phyloP scores from a whole-genome alignment of 768 basidiomycete species.

The Cystofilobasidium ferigula region DNA sequence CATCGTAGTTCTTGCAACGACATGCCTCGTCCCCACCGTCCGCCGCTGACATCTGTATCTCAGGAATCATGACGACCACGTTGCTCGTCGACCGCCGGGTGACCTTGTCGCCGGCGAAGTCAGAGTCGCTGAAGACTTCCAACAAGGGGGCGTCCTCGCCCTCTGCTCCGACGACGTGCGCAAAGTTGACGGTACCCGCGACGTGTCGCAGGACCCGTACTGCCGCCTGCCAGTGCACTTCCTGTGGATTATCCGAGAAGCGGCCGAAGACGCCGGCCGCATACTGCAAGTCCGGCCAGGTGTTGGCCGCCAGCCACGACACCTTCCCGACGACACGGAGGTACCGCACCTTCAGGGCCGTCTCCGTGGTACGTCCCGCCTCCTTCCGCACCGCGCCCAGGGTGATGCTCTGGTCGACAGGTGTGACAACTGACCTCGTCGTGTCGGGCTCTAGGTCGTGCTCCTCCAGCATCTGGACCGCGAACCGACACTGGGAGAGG shows the following conservation, averaged over 20 bases:
- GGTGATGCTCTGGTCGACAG: conserved; percentile 3
- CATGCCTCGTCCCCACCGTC: no score
- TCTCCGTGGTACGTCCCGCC: no score
- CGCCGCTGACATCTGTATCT: no score
- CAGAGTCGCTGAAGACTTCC: conserved; percentile 7
- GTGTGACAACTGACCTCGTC: neutral
- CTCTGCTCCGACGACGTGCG: neutral
- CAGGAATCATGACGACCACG: neutral
- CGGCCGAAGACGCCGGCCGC: conserved; percentile 8
- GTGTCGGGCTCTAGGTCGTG: no score
- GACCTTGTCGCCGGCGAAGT: conserved; percentile 11
- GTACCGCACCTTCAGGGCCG: neutral
- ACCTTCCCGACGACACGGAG: neutral
- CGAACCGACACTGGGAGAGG: no score
- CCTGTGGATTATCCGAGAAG: neutral
- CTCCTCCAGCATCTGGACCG: no score
- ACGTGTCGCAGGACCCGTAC: conserved; percentile 7
- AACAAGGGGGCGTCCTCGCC: neutral
- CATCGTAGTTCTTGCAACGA: no score
- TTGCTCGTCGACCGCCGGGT: neutral
- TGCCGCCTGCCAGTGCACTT: conserved; percentile 4
- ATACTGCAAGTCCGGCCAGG: conserved; percentile 6
- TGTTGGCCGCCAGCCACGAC: neutral
- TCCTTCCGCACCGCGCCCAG: neutral
- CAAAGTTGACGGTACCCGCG: neutral